phyloP scores from a whole-genome alignment of 2,329 filamentous ascomycete genomes.

The Colletotrichum coccodes region DNA sequence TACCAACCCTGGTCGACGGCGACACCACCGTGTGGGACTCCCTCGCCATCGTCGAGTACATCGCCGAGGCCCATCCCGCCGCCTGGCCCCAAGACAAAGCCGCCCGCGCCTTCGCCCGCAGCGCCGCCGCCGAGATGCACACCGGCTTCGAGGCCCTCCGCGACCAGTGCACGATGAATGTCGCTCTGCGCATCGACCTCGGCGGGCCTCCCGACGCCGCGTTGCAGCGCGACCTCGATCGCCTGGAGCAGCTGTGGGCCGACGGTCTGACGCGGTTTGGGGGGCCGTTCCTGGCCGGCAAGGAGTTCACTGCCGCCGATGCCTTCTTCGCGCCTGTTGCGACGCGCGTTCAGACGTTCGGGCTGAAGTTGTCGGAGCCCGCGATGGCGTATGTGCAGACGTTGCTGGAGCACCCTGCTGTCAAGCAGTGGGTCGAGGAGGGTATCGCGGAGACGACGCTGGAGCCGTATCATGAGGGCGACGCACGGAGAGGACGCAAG shows the following conservation, averaged over 20 bases:
- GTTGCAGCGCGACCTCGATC: conserved; percentile 46
- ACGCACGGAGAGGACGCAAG: conserved; percentile 13
- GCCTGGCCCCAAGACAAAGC: conserved; percentile 52
- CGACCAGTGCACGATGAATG: conserved; percentile 54
- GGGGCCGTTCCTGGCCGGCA: conserved; percentile 52
- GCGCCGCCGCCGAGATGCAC: conserved; percentile 59
- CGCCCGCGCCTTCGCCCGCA: conserved; percentile 54
- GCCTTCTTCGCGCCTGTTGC: conserved; percentile 55
- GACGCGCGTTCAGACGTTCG: conserved; percentile 50
- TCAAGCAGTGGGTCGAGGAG: conserved; percentile 49
- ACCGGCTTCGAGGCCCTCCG: conserved; percentile 53
- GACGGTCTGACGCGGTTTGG: conserved; percentile 51
- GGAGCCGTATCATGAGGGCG: conserved; percentile 37
- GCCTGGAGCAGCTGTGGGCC: conserved; percentile 48
- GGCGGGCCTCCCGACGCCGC: conserved; percentile 38
- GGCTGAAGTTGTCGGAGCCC: conserved; percentile 41
- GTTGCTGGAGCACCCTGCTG: conserved; percentile 45
- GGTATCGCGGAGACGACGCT: conserved; percentile 49
- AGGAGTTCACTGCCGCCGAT: conserved; percentile 49
- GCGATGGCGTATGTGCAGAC: conserved; percentile 46
- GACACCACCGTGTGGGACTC: conserved; percentile 53
- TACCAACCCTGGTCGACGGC: conserved; percentile 51
- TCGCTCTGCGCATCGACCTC: conserved; percentile 49
- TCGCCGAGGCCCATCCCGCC: conserved; percentile 53
- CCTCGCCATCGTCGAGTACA: conserved; percentile 57